Evolutionary conservation across 2,329 filamentous ascomycete species (phyloP), one percentile per base, ranked within the genome.

Genomic region (Trichoderma oligosporum): DNA sequence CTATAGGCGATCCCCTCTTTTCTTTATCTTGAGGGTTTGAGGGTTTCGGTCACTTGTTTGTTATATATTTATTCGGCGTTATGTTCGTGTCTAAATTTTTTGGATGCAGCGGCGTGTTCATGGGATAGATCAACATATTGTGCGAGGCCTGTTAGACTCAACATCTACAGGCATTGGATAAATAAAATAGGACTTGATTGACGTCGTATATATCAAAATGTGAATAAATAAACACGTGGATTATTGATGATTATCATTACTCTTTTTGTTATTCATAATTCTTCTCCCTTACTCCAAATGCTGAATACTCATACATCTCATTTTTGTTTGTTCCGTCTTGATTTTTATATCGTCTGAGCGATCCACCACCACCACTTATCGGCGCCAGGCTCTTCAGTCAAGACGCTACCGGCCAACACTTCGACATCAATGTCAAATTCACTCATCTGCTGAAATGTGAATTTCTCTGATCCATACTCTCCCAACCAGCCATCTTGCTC

Each of bases 331-430:
- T 4, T 11, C 25, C 22, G 7, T 38, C 2, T 18, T 22, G 29
- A n/a, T n/a, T 25, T 38, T 51, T 71, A 94, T 65, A 95, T 75
- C 67, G 86, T 84, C 68, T 86, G 81, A 2, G 86, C 89, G 68
- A 97, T 86, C 93, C 93, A 97, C 66, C 83, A 82, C 83, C 91
- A 96, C 92, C 93, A 97, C 71, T 83, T 86, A 57, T 88, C 85
- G 29, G 91, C 84, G 24, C 86, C 87, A n/a, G 85, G 79, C 8
- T 82, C 85, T 54, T 87, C 82, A 67, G 70, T 82, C 70, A 70
- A 75, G 61, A 87, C 84, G 72, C 85, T 92, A 8, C 92, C 93
- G 0, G 88, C 88, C 12, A 88, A 68, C 3, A 97, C 85, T 41
- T 89, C 85, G 7, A 97, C 83, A 36, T 85, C 82, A 18, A 95